Base-by-base conservation (phyloP, 129 eudicot genomes). In the Flaveria robusta region DNA sequence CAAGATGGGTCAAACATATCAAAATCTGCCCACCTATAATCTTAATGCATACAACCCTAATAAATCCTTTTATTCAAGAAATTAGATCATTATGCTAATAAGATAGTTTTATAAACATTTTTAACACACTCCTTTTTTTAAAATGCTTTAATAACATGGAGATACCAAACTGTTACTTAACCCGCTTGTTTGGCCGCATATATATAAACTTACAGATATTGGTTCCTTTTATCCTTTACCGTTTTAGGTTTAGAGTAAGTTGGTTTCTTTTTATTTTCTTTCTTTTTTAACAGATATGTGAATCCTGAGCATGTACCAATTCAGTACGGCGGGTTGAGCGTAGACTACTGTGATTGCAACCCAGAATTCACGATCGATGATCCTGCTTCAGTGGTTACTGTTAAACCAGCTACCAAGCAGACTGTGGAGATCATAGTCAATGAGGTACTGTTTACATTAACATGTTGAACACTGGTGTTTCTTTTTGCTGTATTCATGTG, bases 301-400 rank as follows among this genome's bases (percentile, higher is more conserved):
- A 49, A 81, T 23, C 98, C 98, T 0, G 98, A 93, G 65, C 92
- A 90, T 71, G 95, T 93, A 18, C 98, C 98, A 27, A 82, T 87
- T 68, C 92, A 88, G 50, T 93, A 85, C 50, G 98, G 98, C 27
- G 98, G 98, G 41, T 87, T 90, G 73, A 88, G 94, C 47, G 88
- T 86, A 13, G 96, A 91, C 74, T 82, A 24, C 77, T 90, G 96
- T 67, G 90, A 84, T 26, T 90, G 94, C 85, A 87, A 92, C 68
- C 87, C 91, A 0, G 88, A 85, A 74, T 92, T 92, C 73, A 81
- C 90, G 15, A 70, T 82, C n/a, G 90, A 86, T 71, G 98, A 92
- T 80, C 94, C 98, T 1, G 92, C 84, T 50, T 85, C 94, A 6
- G 94, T 89, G 77, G 83, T 89, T 77, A 89, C 82, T 13, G 56